Evolutionary conservation across 169 alveolate genomes (phyloP).

Genomic region (Plasmodium cynomolgi): DNA sequence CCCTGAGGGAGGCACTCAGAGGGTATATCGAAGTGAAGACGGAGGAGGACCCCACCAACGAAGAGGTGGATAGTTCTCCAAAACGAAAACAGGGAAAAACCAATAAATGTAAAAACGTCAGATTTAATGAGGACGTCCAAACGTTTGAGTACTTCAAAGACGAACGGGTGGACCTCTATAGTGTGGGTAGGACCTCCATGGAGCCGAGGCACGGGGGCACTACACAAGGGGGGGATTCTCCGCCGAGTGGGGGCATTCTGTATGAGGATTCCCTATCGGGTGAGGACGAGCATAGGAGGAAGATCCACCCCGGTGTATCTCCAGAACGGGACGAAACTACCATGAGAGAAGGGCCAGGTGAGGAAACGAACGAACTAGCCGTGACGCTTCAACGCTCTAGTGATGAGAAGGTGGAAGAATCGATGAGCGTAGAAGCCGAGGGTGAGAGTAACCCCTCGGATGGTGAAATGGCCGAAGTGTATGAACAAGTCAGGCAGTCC

Average conservation of each 20-base stretch:
- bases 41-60: neutral
- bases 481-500: slow-evolving; percentile 42
- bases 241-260: neutral
- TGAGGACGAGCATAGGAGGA: neutral
- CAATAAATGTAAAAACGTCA: slow-evolving; percentile 4
- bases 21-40: neutral
- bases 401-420: neutral
- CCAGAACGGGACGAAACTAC: neutral
- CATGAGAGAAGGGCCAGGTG: neutral
- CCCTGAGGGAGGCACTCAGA: neutral
- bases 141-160: slow-evolving; percentile 13
- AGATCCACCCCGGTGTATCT: neutral
- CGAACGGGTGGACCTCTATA: slow-evolving; percentile 1
- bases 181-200: neutral
- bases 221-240: neutral
- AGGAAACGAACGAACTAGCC: neutral
- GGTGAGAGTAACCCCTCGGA: neutral
- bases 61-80: neutral
- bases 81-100: neutral
- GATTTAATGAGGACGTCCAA: slow-evolving; percentile 24
- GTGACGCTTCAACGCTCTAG: neutral
- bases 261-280: neutral
- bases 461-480: slow-evolving; percentile 17
- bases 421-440: neutral
- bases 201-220: neutral